A percentile compares a stretch with the other conserved stretches of the same genome.
Evolutionary conservation across 2,329 filamentous ascomycete genomes (phyloP).

Genomic region (Ophiostoma fasciatum): DNA sequence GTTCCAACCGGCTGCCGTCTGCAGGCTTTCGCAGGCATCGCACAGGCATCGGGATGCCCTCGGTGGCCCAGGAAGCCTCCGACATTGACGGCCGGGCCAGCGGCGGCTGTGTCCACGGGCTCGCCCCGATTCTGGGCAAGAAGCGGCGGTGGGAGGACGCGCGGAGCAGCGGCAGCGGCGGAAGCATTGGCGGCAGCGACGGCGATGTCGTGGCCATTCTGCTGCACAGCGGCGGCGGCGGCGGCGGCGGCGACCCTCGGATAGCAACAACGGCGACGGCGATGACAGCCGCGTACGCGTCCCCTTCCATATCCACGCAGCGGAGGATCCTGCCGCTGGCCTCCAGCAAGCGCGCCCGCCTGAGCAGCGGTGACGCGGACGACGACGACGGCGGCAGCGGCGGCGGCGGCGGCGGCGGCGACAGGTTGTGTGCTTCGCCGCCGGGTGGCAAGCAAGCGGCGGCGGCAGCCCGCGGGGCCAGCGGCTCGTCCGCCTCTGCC

Average conservation of each 20-base stretch:
- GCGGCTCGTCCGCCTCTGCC: constrained; percentile 5
- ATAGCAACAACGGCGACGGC: constrained; percentile 2
- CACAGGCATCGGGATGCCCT: constrained; percentile 5
- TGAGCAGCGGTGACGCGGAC: neutral
- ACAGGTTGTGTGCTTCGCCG: too few species aligned
- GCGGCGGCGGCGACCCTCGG: neutral
- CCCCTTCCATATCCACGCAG: too few species aligned
- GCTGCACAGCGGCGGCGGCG: constrained; percentile 1
- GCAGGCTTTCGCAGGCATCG: too few species aligned
- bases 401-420: too few species aligned
- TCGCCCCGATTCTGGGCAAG: constrained; percentile 17
- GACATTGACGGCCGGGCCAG: neutral
- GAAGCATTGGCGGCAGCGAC: constrained; percentile 1
- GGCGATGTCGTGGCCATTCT: constrained; percentile 2
- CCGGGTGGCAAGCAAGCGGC: too few species aligned
- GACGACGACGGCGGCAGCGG: neutral
- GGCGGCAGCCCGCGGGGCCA: too few species aligned
- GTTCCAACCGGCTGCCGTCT: too few species aligned
- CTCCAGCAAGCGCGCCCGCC: constrained; percentile 2
- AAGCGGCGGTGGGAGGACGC: constrained; percentile 24
- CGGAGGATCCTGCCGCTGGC: constrained; percentile 3
- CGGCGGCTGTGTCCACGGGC: neutral
- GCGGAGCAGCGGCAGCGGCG: neutral
- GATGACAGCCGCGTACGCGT: constrained; percentile 1
- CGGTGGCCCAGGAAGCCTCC: constrained; percentile 5